A percentile compares a stretch with the other conserved stretches of the same genome.
These are phyloP conservation scores for Monosporozyma aquatica DNA, from an alignment of 805 yeast genomes.

Conservation along the genomic window DNA sequence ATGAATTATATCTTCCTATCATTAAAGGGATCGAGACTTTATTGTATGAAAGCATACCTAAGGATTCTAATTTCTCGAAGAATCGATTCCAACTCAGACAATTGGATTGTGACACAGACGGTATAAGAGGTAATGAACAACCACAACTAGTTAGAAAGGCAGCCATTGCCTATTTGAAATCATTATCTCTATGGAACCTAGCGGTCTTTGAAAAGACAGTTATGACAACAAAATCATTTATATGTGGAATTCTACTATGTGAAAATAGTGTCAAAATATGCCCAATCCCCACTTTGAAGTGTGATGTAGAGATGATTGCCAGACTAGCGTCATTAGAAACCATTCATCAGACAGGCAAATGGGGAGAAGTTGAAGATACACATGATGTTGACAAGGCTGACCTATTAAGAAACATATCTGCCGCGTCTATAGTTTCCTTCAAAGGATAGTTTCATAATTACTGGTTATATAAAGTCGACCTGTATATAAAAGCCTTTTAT, in stretches of 20 bases:
- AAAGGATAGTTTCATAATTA: too few relatives aligned
- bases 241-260: conserved; percentile 66
- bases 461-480: too few relatives aligned
- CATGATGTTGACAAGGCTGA: conserved; percentile 96
- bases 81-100: conserved; percentile 37
- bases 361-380: conserved; percentile 99
- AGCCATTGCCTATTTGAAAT: conserved; percentile 55
- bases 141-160: conserved; percentile 46
- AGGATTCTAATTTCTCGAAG: conserved; percentile 7
- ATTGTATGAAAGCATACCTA: conserved; percentile 34
- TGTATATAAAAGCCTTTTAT: too few relatives aligned
- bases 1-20: conserved; percentile 65
- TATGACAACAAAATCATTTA: conserved; percentile 73
- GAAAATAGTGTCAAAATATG: conserved; percentile 32
- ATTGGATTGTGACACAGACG: conserved; percentile 75
- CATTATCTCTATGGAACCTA: conserved; percentile 63
- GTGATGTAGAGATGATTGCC: conserved; percentile 60
- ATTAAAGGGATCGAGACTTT: conserved; percentile 56
- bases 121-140: conserved; percentile 76
- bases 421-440: conserved; percentile 57
- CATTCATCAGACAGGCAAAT: conserved; percentile 71
- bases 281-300: conserved; percentile 20
- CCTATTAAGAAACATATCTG: conserved; percentile 68
- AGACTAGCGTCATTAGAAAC: conserved; percentile 74
- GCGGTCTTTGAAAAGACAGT: conserved; percentile 90